phyloP scores from a whole-genome alignment of 768 basidiomycete species.

The Mycena alexandri region DNA sequence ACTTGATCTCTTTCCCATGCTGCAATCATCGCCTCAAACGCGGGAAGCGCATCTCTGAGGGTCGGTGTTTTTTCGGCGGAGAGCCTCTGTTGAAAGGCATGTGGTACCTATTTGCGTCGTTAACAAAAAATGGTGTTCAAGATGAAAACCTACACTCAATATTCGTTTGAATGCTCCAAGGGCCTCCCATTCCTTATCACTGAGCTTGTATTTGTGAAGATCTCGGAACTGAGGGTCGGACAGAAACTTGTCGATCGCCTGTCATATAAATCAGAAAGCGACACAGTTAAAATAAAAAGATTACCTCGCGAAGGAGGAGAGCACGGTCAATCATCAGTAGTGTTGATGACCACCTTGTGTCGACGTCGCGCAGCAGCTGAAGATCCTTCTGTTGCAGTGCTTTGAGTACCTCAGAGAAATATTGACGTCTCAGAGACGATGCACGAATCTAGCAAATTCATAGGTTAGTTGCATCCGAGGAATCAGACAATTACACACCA shows the following conservation, averaged over 20 bases:
- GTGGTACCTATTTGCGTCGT: constrained; percentile 36
- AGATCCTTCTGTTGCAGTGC: constrained; percentile 33
- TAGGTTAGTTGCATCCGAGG: not conserved
- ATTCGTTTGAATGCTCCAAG: constrained; percentile 41
- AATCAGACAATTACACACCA: not conserved
- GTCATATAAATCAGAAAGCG: constrained; percentile 24
- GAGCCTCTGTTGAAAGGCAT: constrained; percentile 42
- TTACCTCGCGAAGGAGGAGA: constrained; percentile 42
- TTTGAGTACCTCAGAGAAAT: constrained; percentile 31
- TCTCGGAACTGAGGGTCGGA: constrained; percentile 40
- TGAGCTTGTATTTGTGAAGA: constrained; percentile 40
- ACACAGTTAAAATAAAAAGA: constrained; percentile 7
- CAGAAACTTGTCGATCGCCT: constrained; percentile 46
- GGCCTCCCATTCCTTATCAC: constrained; percentile 43
- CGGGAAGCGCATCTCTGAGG: constrained; percentile 38
- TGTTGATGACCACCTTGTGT: constrained; percentile 48
- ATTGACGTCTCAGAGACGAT: constrained; percentile 32
- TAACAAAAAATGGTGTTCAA: not conserved
- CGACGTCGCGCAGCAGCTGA: constrained; percentile 47
- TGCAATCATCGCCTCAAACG: constrained; percentile 39
- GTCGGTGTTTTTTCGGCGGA: constrained; percentile 42
- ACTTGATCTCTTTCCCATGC: constrained; percentile 33
- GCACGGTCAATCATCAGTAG: constrained; percentile 46
- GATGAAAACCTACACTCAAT: constrained; percentile 40
- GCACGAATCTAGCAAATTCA: constrained; percentile 29